Evolutionary conservation across 768 basidiomycete genomes (phyloP).

Genomic region (Cystobasidium tubakii): DNA sequence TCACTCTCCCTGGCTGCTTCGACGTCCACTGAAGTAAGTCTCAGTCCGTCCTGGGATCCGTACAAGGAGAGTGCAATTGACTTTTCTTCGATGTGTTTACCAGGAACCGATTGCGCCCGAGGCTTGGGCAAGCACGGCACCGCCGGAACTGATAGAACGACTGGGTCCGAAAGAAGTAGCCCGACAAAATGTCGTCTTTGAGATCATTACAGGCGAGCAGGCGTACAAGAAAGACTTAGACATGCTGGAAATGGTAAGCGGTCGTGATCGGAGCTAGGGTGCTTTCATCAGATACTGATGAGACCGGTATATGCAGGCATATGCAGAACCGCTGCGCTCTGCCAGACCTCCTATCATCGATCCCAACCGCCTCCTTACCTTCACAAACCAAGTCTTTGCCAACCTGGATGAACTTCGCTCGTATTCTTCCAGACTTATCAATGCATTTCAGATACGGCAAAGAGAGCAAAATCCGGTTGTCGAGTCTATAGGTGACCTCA

Average conservation of each 20-base stretch:
- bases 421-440: conserved; percentile 73
- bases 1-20: conserved; percentile 3
- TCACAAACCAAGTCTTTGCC: conserved; percentile 82
- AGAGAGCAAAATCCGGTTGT: conserved; percentile 79
- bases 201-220: conserved; percentile 79
- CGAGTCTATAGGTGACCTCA: conserved; percentile 77
- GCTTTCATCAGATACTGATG: not conserved
- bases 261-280: conserved; percentile 41
- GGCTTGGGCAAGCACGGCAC: conserved; percentile 77
- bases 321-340: conserved; percentile 65
- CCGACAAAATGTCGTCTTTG: conserved; percentile 59
- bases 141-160: conserved; percentile 62
- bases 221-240: conserved; percentile 84
- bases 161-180: conserved; percentile 71
- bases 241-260: conserved; percentile 64
- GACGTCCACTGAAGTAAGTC: not conserved
- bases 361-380: conserved; percentile 61
- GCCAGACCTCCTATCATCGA: conserved; percentile 71
- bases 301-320: conserved; percentile 56
- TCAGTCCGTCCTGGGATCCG: not conserved
- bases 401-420: conserved; percentile 82
- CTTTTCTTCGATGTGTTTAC: not conserved
- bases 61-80: no score
- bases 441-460: conserved; percentile 78
- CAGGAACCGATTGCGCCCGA: conserved; percentile 48